Evolutionary conservation across 2,329 filamentous ascomycete species (phyloP), one percentile per base, ranked within the genome.

Genomic region (Penicillium sp.): DNA sequence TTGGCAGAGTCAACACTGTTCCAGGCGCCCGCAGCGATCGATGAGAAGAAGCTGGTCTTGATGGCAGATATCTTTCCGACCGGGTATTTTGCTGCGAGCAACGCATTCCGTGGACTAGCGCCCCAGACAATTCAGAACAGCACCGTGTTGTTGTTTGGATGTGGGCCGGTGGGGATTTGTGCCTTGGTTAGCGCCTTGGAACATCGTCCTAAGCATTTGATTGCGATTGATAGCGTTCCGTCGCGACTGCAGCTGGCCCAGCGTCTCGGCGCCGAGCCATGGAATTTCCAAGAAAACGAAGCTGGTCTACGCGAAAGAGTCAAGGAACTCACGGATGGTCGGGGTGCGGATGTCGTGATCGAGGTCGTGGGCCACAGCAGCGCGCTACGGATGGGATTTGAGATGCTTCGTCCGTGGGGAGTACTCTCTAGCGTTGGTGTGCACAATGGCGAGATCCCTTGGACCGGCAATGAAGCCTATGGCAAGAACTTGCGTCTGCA

Each of bases 1-100:
- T 79, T 89, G 47, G 93, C 93, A 1, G 92, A 96, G 70, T 86
- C 87, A 12, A 96, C 92, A 0, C 86, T 90, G 8, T 84, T 93
- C 68, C 88, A 87, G 66, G 89, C 91, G 0, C 89, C 90, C 0
- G 74, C 84, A 0, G 84, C 83, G 3, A 89, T 95, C 61, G 86
- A 89, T 19, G 89, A 93, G 69, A 85, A 89, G 65, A 88, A 88
- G 38, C 81, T 96, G 30, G 87, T 96, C 5, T 82, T 96, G 24
- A 96, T 96, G 92, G 92, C 91, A 4, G 92, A 96, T 73, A 96
- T 97, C 68, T 95, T 94, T 76, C 92, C 92, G 0, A 91, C 88
- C 0, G 78, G 93, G 1, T 96, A 86, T 78, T 96, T 92, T 69
- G 92, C 91, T 1, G 90, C 90, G 1, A 83, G 84, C 56, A 93